phyloP scores from a whole-genome alignment of 495 filamentous ascomycete genomes.

The Penicillium nucicola region DNA sequence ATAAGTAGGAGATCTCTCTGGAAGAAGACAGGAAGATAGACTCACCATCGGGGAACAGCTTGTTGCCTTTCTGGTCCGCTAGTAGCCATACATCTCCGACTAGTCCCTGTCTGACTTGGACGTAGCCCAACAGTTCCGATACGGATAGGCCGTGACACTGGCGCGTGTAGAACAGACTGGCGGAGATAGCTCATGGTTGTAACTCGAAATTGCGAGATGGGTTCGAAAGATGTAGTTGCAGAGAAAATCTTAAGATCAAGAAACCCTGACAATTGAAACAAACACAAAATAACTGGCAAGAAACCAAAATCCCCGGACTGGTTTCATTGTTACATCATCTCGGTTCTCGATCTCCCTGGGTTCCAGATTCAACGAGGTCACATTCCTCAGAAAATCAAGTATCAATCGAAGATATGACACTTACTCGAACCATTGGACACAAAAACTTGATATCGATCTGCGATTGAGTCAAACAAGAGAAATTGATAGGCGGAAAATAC shows the following conservation, averaged over 20 bases:
- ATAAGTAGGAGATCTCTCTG: neutral
- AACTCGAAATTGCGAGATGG: neutral
- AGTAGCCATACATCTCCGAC: neutral
- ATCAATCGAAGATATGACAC: no score
- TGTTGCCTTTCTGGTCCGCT: neutral
- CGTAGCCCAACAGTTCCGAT: neutral
- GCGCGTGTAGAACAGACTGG: neutral
- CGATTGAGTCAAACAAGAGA: no score
- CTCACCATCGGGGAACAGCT: neutral
- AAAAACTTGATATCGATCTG: no score
- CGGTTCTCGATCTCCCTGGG: no score
- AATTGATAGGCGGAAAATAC: no score
- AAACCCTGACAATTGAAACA: neutral
- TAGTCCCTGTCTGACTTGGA: neutral
- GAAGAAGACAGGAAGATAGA: neutral
- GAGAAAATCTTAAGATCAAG: neutral
- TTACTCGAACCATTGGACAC: no score
- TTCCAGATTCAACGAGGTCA: no score
- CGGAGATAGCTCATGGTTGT: neutral
- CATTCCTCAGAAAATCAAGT: no score
- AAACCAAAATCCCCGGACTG: neutral
- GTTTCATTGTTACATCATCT: constrained; percentile 3
- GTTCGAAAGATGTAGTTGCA: neutral
- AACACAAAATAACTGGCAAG: neutral
- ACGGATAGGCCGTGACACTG: neutral